These are phyloP conservation scores for Pseudogymnoascus sp. DNA, from an alignment of 2,329 filamentous ascomycete genomes.

Conservation along the genomic window DNA sequence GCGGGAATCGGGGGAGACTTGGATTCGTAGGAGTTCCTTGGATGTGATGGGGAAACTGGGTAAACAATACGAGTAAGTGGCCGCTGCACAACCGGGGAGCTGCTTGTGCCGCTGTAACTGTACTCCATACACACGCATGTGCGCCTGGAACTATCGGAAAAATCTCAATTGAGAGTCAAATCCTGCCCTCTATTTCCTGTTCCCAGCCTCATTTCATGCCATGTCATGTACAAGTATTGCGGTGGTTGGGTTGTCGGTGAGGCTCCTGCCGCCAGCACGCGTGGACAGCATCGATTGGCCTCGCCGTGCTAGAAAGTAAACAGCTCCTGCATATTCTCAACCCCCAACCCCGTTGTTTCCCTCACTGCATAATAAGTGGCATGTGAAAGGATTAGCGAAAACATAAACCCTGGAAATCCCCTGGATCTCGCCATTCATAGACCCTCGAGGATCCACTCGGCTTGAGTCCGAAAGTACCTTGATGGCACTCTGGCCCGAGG, in stretches of 20 bases:
- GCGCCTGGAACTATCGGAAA: neutral
- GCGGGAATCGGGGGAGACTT: neutral
- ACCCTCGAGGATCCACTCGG: constrained; percentile 4
- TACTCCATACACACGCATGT: neutral
- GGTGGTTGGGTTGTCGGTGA: constrained; percentile 6
- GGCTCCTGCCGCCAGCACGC: constrained; percentile 4
- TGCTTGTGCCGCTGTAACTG: neutral
- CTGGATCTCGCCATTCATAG: constrained; percentile 7
- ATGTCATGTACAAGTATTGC: neutral
- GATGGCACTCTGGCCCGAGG: constrained; percentile 3
- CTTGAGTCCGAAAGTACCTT: neutral
- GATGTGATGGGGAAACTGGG: neutral
- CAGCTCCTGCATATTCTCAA: neutral
- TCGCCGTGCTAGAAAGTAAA: constrained; percentile 1
- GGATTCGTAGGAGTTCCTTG: neutral
- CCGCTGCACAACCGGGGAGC: neutral
- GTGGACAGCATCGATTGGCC: neutral
- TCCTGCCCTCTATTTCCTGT: neutral
- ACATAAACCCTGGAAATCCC: constrained; percentile 5
- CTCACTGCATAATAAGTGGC: neutral
- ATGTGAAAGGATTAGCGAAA: constrained; percentile 5
- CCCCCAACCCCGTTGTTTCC: constrained; percentile 6
- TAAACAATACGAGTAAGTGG: neutral
- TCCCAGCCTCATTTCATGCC: constrained; percentile 5
- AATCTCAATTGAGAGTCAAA: constrained; percentile 1